Conservation (phyloP, 192 early-diverging fungal species). For the Coemansia sp. region DNA sequence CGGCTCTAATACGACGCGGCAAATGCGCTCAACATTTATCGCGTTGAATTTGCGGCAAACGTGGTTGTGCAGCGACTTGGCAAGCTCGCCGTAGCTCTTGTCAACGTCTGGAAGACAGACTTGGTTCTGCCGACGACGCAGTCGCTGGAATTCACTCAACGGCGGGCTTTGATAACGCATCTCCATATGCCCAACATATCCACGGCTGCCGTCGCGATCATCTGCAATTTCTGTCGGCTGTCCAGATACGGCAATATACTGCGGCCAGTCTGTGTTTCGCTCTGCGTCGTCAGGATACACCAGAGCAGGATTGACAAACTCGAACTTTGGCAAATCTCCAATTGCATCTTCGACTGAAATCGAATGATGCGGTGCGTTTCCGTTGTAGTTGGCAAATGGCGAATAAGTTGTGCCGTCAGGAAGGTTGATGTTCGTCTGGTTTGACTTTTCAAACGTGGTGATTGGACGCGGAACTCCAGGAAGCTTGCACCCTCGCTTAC, state of each 20-base stretch:
- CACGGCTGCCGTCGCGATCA: conserved; percentile 12
- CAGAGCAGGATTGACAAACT: conserved; percentile 59
- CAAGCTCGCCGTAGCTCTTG: conserved; percentile 21
- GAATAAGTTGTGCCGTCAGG: conserved; percentile 46
- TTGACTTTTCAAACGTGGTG: conserved; percentile 55
- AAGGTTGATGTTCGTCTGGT: conserved; percentile 43
- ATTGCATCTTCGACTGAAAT: conserved; percentile 67
- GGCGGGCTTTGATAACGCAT: conserved; percentile 45
- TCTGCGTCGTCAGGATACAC: conserved; percentile 33
- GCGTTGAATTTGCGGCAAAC: conserved; percentile 54
- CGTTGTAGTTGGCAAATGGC: conserved; percentile 48
- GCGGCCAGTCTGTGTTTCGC: conserved; percentile 27
- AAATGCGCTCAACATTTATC: conserved; percentile 59
- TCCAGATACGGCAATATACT: conserved; percentile 32
- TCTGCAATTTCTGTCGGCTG: conserved; percentile 11
- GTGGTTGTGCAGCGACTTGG: conserved; percentile 53
- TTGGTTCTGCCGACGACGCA: conserved; percentile 45
- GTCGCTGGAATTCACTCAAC: conserved; percentile 56
- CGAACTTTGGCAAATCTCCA: conserved; percentile 69
- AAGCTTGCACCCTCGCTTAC: conserved; percentile 55
- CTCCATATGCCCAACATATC: conserved; percentile 54
- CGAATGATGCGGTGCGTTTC: conserved; percentile 57
- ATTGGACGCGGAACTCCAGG: conserved; percentile 61
- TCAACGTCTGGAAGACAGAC: conserved; percentile 22
- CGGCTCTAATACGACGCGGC: conserved; percentile 49